phyloP scores from a whole-genome alignment of 164 flowering plant species.

The Houttuynia cordata region DNA sequence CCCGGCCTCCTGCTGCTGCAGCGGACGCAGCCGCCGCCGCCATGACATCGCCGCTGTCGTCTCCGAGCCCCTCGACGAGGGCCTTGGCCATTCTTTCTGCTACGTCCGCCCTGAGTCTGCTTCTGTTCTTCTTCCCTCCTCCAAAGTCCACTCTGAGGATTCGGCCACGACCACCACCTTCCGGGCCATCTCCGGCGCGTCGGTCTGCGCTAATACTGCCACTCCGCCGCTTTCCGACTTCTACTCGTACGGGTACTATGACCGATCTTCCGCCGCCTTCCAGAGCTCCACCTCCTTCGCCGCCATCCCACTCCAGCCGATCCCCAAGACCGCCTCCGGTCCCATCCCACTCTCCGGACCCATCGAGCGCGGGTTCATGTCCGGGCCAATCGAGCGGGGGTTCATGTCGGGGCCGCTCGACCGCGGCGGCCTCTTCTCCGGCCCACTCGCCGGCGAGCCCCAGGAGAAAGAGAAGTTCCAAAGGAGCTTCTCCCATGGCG shows the following conservation, averaged over 20 bases:
- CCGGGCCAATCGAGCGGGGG: constrained; percentile 58
- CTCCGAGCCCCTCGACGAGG: constrained; percentile 57
- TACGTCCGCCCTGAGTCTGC: constrained; percentile 66
- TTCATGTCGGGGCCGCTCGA: constrained; percentile 57
- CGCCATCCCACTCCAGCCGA: constrained; percentile 41
- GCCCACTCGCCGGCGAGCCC: constrained; percentile 17
- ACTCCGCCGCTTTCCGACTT: constrained; percentile 15
- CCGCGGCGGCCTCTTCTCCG: constrained; percentile 38
- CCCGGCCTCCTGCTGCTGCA: neutral
- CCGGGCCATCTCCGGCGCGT: constrained; percentile 65
- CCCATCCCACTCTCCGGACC: constrained; percentile 19
- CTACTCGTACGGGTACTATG: neutral
- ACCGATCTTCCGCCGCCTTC: constrained; percentile 44
- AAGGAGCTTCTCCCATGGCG: neutral
- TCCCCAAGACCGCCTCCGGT: neutral
- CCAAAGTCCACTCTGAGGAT: constrained; percentile 38
- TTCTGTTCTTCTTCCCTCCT: constrained; percentile 42
- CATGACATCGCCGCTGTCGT: constrained; percentile 24
- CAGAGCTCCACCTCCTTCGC: constrained; percentile 57
- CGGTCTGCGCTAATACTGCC: constrained; percentile 60
- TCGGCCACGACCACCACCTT: constrained; percentile 6
- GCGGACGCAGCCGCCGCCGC: neutral
- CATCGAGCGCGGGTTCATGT: constrained; percentile 37
- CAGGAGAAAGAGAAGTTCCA: neutral
- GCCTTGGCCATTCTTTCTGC: constrained; percentile 63